Evolutionary conservation across 352 stramenopile genomes (phyloP).

Genomic region (Elongisporangium prolatum): DNA sequence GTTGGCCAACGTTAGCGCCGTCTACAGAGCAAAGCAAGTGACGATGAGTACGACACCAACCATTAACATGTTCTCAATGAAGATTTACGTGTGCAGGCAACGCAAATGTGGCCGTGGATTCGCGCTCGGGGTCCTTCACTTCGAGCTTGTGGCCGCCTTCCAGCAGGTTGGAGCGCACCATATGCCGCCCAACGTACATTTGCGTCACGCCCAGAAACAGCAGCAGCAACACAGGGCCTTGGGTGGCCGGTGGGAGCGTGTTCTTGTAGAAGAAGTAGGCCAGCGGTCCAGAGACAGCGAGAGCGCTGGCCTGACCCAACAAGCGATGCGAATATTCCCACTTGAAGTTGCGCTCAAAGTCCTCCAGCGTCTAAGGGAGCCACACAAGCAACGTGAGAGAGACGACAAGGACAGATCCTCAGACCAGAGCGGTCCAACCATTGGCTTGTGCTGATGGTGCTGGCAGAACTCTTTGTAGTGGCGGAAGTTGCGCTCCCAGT

Average conservation of each 20-base stretch:
- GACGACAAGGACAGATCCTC: background rate
- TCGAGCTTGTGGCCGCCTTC: slow-evolving; percentile 16
- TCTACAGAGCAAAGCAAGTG: slow-evolving; percentile 24
- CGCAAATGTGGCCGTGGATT: slow-evolving; percentile 32
- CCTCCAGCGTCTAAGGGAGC: slow-evolving; percentile 90
- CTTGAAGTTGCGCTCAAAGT: slow-evolving; percentile 97
- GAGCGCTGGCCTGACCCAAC: slow-evolving; percentile 87
- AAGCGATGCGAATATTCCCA: slow-evolving; percentile 91
- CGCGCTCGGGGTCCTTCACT: slow-evolving; percentile 9
- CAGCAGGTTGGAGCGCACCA: slow-evolving; percentile 34
- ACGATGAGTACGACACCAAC: no score
- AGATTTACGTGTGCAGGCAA: slow-evolving; percentile 40
- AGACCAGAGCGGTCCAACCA: slow-evolving; percentile 21
- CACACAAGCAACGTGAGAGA: background rate
- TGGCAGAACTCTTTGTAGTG: slow-evolving; percentile 95
- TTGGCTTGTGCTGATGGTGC: slow-evolving; percentile 86
- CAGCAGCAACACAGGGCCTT: slow-evolving; percentile 35
- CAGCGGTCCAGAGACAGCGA: slow-evolving; percentile 88
- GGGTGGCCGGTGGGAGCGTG: slow-evolving; percentile 44
- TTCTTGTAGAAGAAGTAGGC: slow-evolving; percentile 88
- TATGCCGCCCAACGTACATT: slow-evolving; percentile 44
- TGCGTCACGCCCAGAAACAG: slow-evolving; percentile 39
- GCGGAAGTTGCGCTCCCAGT: slow-evolving; percentile 93
- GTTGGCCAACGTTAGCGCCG: slow-evolving; percentile 53
- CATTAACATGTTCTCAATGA: no score